Evolutionary conservation across 73 alveolate genomes (phyloP), one percentile per base, ranked within the genome.

Genomic region (Stentor roeselii): DNA sequence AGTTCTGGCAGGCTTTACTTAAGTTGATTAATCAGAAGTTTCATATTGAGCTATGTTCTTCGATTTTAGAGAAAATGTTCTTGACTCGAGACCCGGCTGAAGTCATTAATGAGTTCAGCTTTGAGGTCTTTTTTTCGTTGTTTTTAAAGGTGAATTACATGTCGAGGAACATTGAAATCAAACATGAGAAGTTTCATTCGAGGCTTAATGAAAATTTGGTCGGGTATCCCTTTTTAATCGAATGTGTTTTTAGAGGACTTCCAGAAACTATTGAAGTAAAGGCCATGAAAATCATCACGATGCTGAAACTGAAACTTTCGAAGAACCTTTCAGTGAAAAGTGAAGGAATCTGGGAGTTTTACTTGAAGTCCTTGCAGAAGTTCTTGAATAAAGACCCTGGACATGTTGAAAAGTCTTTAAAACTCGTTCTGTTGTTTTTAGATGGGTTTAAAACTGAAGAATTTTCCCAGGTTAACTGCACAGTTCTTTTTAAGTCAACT

Each of bases 301-400:
- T 27, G 42, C 2, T 67, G 2, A 67, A 67, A 14, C 37, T 67
- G 34, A 21, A 32, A 21, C 80, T 67, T 27, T 15, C 42, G 42
- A 36, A 40, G 1, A n/a, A 27, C 1, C 80, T 67, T 67, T 21
- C 11, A 32, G 27, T 40, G 21, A 67, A 2, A 67, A n/a, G 37
- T 21, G 80, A 67, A 67, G 80, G 34, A 30, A 67, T 67, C 37
- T 67, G 80, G 80, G 37, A 36, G 14, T n/a, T 21, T 67, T 67
- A 27, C 34, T 11, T 67, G 0, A 2, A 34, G 42, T 21, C 11
- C 27, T 34, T 32, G 27, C 37, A 21, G 14, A 21, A 1, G 27
- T 67, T 27, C 34, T 27, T 67, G n/a, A 21, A n/a, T 40, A 15
- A 30, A 67, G 1, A 0, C 0, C 27, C n/a, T 30, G 21, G 21